These are phyloP conservation scores for Cytospora schulzeri DNA, from an alignment of 2,329 filamentous ascomycete genomes.

Conservation along the genomic window DNA sequence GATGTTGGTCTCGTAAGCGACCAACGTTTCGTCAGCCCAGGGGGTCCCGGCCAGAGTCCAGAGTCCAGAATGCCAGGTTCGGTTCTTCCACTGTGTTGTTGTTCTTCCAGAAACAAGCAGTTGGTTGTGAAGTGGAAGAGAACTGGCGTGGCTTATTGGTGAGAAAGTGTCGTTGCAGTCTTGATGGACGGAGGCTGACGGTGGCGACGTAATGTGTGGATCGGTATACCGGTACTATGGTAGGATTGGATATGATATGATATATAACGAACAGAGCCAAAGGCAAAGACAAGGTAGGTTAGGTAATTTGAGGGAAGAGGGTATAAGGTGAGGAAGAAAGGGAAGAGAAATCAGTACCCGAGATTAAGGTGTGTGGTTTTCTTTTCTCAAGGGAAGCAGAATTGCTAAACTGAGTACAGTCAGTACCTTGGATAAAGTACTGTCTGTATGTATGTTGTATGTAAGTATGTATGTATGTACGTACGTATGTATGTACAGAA, in stretches of 20 bases:
- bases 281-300: no score
- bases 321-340: no score
- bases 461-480: no score
- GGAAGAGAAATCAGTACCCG: no score
- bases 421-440: no score
- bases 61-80: constrained; percentile 2
- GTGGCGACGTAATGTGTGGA: background rate
- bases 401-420: no score
- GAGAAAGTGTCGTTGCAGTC: background rate
- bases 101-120: background rate
- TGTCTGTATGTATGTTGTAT: no score
- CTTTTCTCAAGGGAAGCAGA: background rate
- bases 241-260: no score
- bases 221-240: no score
- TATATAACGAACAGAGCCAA: background rate
- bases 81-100: constrained; percentile 11
- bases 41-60: background rate
- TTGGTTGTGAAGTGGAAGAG: background rate
- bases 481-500: no score
- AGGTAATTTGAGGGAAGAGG: no score
- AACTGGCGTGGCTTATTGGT: background rate
- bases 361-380: background rate
- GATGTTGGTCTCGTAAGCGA: constrained; percentile 3
- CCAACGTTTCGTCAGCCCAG: constrained; percentile 14
- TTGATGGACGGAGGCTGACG: background rate